Percentiles rank a stretch among this genome's conserved stretches.
phyloP scores from a whole-genome alignment of 2,329 filamentous ascomycete species.

The Hymenoscyphus infarciens region DNA sequence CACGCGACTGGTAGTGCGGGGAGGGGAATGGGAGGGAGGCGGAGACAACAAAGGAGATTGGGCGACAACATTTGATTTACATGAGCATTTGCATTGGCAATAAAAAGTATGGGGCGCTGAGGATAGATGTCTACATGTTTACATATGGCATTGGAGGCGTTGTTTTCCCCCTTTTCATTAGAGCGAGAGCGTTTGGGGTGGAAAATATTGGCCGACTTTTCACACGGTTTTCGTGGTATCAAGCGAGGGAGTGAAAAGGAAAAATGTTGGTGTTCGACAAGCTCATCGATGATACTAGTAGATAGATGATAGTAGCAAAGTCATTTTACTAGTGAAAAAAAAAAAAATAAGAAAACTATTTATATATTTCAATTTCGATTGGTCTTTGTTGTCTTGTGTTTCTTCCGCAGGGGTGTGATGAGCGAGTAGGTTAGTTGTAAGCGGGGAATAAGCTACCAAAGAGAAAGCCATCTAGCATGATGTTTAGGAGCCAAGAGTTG shows the following conservation, averaged over 20 bases:
- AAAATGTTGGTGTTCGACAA: too few species aligned
- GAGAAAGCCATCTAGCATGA: too few species aligned
- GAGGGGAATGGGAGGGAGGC: slow-evolving; percentile 8
- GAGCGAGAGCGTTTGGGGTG: neutral
- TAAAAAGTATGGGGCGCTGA: slow-evolving; percentile 10
- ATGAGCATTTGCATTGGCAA: neutral
- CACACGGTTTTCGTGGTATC: neutral
- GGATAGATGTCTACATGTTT: slow-evolving; percentile 15
- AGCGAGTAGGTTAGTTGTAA: too few species aligned
- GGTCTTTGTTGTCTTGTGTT: too few species aligned
- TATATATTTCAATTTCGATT: too few species aligned
- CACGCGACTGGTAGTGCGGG: neutral
- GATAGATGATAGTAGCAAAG: too few species aligned
- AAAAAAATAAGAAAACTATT: too few species aligned
- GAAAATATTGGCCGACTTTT: neutral
- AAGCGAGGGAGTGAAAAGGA: neutral
- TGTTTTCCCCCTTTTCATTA: neutral
- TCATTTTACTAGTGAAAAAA: too few species aligned
- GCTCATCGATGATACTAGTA: too few species aligned
- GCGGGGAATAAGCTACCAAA: too few species aligned
- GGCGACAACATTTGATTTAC: neutral
- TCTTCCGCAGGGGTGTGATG: too few species aligned
- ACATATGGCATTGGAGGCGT: slow-evolving; percentile 18
- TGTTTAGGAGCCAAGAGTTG: too few species aligned
- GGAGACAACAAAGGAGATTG: neutral